Evolutionary conservation across 345 rosid genomes (phyloP).

Genomic region (Gossypium australe): DNA sequence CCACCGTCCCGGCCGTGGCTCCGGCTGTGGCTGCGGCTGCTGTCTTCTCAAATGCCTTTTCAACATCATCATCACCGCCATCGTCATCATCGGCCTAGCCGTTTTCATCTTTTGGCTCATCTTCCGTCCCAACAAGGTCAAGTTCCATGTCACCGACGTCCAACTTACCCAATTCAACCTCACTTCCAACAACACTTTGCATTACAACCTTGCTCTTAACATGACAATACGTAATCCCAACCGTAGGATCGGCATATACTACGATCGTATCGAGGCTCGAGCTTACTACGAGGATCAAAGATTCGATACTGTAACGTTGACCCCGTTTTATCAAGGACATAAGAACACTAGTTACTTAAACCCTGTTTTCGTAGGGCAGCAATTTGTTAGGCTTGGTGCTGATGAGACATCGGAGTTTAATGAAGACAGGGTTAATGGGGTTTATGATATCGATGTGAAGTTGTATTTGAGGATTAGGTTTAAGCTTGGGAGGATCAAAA

Average conservation of each 20-base stretch:
- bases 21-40: slow-evolving; percentile 49
- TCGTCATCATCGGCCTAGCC: slow-evolving; percentile 39
- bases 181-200: slow-evolving; percentile 24
- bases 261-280: slow-evolving; percentile 43
- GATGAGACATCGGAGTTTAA: slow-evolving; percentile 23
- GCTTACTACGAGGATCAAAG: slow-evolving; percentile 42
- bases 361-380: slow-evolving; percentile 38
- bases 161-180: slow-evolving; percentile 48
- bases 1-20: slow-evolving; percentile 40
- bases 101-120: slow-evolving; percentile 55
- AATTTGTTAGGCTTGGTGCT: slow-evolving; percentile 25
- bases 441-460: slow-evolving; percentile 48
- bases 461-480: slow-evolving; percentile 53
- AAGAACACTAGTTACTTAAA: slow-evolving; percentile 54
- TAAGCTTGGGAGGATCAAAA: slow-evolving; percentile 52
- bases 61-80: slow-evolving; percentile 38
- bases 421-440: slow-evolving; percentile 32
- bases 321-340: slow-evolving; percentile 78
- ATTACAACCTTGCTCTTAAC: slow-evolving; percentile 40
- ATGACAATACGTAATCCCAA: slow-evolving; percentile 61
- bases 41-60: slow-evolving; percentile 47
- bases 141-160: slow-evolving; percentile 44
- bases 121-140: slow-evolving; percentile 50
- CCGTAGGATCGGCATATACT: slow-evolving; percentile 48
- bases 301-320: slow-evolving; percentile 21